phyloP scores from a whole-genome alignment of 768 basidiomycete genomes.

The Leccinum obscurum region DNA sequence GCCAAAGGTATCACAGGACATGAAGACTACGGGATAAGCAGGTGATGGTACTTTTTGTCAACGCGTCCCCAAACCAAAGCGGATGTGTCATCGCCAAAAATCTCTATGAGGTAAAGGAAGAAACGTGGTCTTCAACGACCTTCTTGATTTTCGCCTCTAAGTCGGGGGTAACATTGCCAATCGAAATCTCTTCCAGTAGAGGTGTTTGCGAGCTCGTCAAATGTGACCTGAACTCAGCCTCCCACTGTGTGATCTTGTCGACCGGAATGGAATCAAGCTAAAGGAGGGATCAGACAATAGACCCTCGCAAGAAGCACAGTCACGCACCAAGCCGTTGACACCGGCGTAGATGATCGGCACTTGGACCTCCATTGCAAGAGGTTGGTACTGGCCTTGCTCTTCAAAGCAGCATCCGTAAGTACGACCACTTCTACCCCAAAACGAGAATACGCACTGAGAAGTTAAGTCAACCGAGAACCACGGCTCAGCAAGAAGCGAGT shows the following conservation, averaged over 20 bases:
- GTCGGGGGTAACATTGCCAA: slow-evolving; percentile 83
- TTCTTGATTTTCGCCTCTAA: slow-evolving; percentile 95
- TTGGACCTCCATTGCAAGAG: slow-evolving; percentile 92
- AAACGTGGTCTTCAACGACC: slow-evolving; percentile 86
- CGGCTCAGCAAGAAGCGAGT: slow-evolving; percentile 97
- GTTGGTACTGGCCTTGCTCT: slow-evolving; percentile 99
- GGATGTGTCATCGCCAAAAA: slow-evolving; percentile 14
- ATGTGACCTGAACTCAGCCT: slow-evolving; percentile 88
- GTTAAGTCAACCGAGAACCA: slow-evolving; percentile 98
- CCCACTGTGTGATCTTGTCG: slow-evolving; percentile 92
- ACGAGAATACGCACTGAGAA: slow-evolving; percentile 60
- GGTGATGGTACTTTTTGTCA: slow-evolving; percentile 20
- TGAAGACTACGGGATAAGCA: slow-evolving; percentile 19
- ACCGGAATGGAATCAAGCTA: slow-evolving; percentile 95
- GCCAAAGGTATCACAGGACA: slow-evolving; percentile 25
- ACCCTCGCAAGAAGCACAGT: neutral
- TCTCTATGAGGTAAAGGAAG: slow-evolving; percentile 68
- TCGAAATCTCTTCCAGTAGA: slow-evolving; percentile 83
- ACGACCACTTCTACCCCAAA: neutral
- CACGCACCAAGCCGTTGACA: slow-evolving; percentile 94
- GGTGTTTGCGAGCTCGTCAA: slow-evolving; percentile 68
- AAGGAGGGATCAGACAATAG: neutral
- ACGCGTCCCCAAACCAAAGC: slow-evolving; percentile 16
- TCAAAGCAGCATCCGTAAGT: slow-evolving; percentile 22
- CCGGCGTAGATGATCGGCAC: slow-evolving; percentile 99